phyloP scores from a whole-genome alignment of 2,329 filamentous ascomycete species.

The Verticillium klebahnii region DNA sequence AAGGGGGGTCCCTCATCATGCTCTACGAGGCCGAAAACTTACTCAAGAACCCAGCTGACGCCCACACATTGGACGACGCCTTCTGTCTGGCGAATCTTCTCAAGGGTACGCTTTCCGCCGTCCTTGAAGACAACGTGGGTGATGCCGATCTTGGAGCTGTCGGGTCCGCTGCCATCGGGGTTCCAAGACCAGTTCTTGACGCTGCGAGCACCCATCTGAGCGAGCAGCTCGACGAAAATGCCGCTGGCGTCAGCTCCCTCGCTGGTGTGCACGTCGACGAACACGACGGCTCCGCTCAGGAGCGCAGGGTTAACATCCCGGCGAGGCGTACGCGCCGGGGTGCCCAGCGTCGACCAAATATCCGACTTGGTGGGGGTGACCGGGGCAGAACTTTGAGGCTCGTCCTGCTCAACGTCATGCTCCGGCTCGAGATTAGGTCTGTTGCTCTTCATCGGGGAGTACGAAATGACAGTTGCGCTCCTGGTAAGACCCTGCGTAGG shows the following conservation, averaged over 20 bases:
- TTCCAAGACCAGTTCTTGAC: constrained; percentile 75
- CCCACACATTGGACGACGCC: constrained; percentile 82
- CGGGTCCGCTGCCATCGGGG: constrained; percentile 33
- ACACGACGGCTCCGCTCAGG: constrained; percentile 69
- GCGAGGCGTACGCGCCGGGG: constrained; percentile 52
- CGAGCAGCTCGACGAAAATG: constrained; percentile 76
- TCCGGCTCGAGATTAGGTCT: constrained; percentile 9
- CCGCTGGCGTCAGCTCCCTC: constrained; percentile 76
- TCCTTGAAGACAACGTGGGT: constrained; percentile 92
- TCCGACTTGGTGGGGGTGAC: constrained; percentile 45
- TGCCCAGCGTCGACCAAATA: constrained; percentile 49
- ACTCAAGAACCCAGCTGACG: constrained; percentile 85
- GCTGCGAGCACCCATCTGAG: constrained; percentile 76
- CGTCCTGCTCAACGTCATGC: constrained; percentile 17
- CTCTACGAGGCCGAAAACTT: constrained; percentile 34
- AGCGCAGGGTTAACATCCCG: constrained; percentile 47
- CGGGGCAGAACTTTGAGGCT: constrained; percentile 21
- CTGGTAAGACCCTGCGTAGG: constrained; percentile 35
- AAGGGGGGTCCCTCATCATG: neutral
- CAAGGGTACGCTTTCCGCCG: constrained; percentile 71
- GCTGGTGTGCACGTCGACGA: constrained; percentile 77
- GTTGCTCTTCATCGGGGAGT: constrained; percentile 44
- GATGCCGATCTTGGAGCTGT: constrained; percentile 59
- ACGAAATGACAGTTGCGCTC: constrained; percentile 49
- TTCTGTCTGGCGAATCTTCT: constrained; percentile 69